Base-by-base conservation (phyloP, 2,329 filamentous ascomycete species). In the Sordariomycetes sp. region DNA sequence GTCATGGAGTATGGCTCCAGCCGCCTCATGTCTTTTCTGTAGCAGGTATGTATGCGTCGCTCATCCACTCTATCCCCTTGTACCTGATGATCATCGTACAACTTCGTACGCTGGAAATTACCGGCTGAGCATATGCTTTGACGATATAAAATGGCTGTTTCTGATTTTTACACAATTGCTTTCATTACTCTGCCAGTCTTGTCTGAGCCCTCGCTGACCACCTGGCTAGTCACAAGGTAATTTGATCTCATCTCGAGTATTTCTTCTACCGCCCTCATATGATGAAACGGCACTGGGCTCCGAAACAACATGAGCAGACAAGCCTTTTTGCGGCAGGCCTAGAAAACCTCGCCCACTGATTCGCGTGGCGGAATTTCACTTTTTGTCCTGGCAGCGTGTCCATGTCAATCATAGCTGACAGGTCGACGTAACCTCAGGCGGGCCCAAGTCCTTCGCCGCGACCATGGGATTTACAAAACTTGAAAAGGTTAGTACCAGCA, bases 301-400 rank as follows among this genome's bases (percentile, higher is more conserved):
- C 86, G 90, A 95, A 77, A 65, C 71, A 57, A 60, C 60, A 83
- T 84, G 90, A 90, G 90, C 77, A 36, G 88, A 90, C 84, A 82
- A 87, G 82, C 89, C 90, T 89, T 74, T 81, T 88, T 89, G 89
- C 74, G 90, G 89, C 90, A 95, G 90, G 90, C 90, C 89, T 96
- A 95, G 90, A 95, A 96, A 96, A 95, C 91, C 90, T 95, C 84
- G 90, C 89, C 90, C 88, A 92, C 90, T 95, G 90, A 95, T 74
- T 65, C 60, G 36, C 57, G 28, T 56, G 58, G 54, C 48, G 13
- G 22, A 45, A n/a, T 20, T 22, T 22, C 32, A 13, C 54, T 25
- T 20, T 20, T 28, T 25, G 36, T 52, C 22, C 28, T 35, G n/a
- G 32, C n/a, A 22, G n/a, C 13, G 24, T 56, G 8, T 42, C 17